These are phyloP conservation scores for Areca catechu DNA, from an alignment of 176 grass and related monocot species.

Conservation along the genomic window DNA sequence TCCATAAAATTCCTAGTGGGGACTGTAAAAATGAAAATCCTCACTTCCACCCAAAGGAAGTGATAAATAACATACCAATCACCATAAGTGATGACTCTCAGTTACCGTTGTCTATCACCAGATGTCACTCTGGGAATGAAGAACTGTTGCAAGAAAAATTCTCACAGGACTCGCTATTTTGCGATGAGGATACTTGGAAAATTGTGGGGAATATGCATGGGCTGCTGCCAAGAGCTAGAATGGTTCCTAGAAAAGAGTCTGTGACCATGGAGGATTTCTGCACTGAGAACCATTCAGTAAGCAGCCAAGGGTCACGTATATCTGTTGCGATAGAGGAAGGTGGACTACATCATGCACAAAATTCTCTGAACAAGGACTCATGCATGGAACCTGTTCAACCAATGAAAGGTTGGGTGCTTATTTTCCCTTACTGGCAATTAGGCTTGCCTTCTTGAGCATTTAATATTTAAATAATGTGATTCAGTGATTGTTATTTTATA, in stretches of 20 bases:
- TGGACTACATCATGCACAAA: slow-evolving; percentile 20
- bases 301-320: slow-evolving; percentile 66
- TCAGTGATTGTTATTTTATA: too few relatives aligned
- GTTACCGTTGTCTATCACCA: slow-evolving; percentile 26
- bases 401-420: slow-evolving; percentile 34
- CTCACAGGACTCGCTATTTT: slow-evolving; percentile 39
- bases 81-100: slow-evolving; percentile 27
- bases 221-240: slow-evolving; percentile 73
- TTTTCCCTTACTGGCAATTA: too few relatives aligned
- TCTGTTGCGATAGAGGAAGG: slow-evolving; percentile 47
- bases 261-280: slow-evolving; percentile 47
- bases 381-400: slow-evolving; percentile 29
- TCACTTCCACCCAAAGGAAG: slow-evolving; percentile 37
- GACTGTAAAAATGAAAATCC: slow-evolving; percentile 39
- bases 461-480: too few relatives aligned
- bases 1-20: slow-evolving; percentile 28
- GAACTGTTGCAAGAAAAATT: slow-evolving; percentile 43
- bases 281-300: slow-evolving; percentile 30
- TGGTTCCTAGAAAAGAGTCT: slow-evolving; percentile 63
- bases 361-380: slow-evolving; percentile 27
- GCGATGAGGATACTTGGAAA: slow-evolving; percentile 33
- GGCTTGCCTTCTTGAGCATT: too few relatives aligned
- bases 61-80: slow-evolving; percentile 26
- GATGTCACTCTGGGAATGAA: slow-evolving; percentile 24
- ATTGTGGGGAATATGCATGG: slow-evolving; percentile 25